A percentile compares a stretch with the other conserved stretches of the same genome.
Evolutionary conservation across 352 stramenopile genomes (phyloP).

Genomic region (Globisporangium nunn): DNA sequence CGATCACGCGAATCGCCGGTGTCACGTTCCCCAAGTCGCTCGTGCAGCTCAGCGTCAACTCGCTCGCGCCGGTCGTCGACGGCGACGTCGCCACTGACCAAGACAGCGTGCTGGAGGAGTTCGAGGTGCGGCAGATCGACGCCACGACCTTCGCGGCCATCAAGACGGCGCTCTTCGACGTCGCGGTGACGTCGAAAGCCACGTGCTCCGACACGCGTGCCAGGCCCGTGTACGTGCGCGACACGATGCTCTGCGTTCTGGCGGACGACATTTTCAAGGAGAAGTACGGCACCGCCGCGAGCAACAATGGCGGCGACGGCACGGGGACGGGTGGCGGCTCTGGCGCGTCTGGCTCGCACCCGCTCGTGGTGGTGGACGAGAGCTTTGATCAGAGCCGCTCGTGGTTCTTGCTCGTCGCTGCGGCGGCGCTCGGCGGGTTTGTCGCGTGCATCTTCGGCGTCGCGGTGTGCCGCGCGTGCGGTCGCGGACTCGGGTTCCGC

Average conservation of each 20-base stretch:
- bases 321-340: not conserved
- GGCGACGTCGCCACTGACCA: not conserved
- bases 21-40: conserved; percentile 26
- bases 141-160: conserved; percentile 16
- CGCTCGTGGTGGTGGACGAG: conserved; percentile 15
- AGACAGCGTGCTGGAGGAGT: conserved; percentile 19
- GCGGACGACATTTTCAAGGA: conserved; percentile 23
- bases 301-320: conserved; percentile 7
- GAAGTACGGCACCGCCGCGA: conserved; percentile 23
- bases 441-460: conserved; percentile 12
- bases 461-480: conserved; percentile 1
- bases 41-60: conserved; percentile 17
- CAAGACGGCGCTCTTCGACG: conserved; percentile 4
- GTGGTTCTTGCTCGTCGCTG: conserved; percentile 25
- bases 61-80: conserved; percentile 1
- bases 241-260: conserved; percentile 41
- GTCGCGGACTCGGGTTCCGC: not conserved
- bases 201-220: conserved; percentile 27
- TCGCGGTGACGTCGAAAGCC: not conserved
- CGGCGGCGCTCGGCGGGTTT: conserved; percentile 11
- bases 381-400: conserved; percentile 20
- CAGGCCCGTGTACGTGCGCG: conserved; percentile 20
- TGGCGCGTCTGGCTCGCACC: not conserved
- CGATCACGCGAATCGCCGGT: conserved; percentile 24
- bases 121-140: conserved; percentile 33